Evolutionary conservation across 441 rosid genomes (phyloP).

Genomic region (Corymbia calophylla): DNA sequence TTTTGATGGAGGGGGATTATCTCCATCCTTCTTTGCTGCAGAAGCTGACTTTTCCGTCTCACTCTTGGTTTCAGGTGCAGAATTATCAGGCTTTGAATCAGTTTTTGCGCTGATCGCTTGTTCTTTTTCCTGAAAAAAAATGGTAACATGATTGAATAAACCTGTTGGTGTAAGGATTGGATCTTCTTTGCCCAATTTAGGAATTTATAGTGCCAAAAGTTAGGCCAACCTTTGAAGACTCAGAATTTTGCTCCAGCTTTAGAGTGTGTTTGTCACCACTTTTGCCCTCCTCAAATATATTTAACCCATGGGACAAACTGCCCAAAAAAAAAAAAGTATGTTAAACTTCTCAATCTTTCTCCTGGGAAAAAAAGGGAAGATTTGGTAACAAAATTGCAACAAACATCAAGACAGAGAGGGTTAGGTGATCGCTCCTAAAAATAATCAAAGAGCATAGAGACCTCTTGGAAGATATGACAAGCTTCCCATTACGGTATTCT

Average conservation of each 20-base stretch:
- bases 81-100: conserved; percentile 41
- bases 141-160: neutral
- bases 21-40: conserved; percentile 53
- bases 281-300: conserved; percentile 73
- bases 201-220: neutral
- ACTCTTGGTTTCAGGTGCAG: conserved; percentile 37
- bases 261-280: conserved; percentile 45
- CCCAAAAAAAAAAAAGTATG: conserved; percentile 2
- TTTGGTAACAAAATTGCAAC: neutral
- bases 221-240: conserved; percentile 45
- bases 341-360: neutral
- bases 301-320: conserved; percentile 95
- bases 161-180: neutral
- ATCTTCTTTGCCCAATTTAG: neutral
- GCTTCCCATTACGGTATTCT: conserved; percentile 91
- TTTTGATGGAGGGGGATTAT: conserved; percentile 50
- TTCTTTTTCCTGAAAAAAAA: conserved; percentile 32
- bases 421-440: neutral
- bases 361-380: neutral
- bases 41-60: conserved; percentile 49
- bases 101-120: conserved; percentile 39
- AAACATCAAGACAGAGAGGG: neutral
- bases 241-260: conserved; percentile 64
- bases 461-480: conserved; percentile 66
- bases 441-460: neutral